Evolutionary conservation across 2,329 filamentous ascomycete genomes (phyloP).

Genomic region (Helminthosporium solani): DNA sequence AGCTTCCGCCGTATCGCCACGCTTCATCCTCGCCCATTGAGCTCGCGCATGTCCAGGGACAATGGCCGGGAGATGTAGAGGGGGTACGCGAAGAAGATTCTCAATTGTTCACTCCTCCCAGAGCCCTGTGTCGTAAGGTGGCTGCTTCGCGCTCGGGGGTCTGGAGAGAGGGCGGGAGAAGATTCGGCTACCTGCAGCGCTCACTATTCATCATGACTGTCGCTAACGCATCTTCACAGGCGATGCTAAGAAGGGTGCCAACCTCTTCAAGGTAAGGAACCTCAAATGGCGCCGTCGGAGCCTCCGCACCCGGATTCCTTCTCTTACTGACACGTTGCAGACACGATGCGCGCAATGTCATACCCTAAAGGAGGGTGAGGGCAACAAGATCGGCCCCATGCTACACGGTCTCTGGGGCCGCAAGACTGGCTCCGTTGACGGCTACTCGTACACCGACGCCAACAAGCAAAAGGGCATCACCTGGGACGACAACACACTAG

Average conservation of each 20-base stretch:
- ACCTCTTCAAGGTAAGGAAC: slow-evolving; percentile 80
- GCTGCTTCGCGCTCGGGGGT: slow-evolving; percentile 32
- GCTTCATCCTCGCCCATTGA: slow-evolving; percentile 27
- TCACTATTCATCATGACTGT: slow-evolving; percentile 8
- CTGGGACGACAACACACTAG: slow-evolving; percentile 84
- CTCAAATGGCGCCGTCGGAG: background rate
- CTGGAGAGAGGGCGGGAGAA: slow-evolving; percentile 19
- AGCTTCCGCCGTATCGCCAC: slow-evolving; percentile 18
- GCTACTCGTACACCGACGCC: slow-evolving; percentile 97
- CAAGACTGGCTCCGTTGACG: slow-evolving; percentile 85
- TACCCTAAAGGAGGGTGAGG: slow-evolving; percentile 84
- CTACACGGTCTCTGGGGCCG: slow-evolving; percentile 97
- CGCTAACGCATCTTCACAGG: slow-evolving; percentile 55
- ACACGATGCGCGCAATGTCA: slow-evolving; percentile 98
- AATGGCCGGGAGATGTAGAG: slow-evolving; percentile 7
- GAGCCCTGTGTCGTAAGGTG: slow-evolving; percentile 16
- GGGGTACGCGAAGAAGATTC: background rate
- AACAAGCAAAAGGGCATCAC: slow-evolving; percentile 95
- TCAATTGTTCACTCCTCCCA: slow-evolving; percentile 7
- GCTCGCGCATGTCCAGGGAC: slow-evolving; percentile 18
- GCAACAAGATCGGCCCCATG: slow-evolving; percentile 97
- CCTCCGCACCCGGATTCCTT: slow-evolving; percentile 3
- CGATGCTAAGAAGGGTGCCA: slow-evolving; percentile 94
- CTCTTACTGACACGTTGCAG: slow-evolving; percentile 41
- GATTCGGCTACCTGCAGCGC: slow-evolving; percentile 9